Base-by-base conservation (phyloP, 805 yeast genomes). In the Kregervanrija pseudodelftensis region DNA sequence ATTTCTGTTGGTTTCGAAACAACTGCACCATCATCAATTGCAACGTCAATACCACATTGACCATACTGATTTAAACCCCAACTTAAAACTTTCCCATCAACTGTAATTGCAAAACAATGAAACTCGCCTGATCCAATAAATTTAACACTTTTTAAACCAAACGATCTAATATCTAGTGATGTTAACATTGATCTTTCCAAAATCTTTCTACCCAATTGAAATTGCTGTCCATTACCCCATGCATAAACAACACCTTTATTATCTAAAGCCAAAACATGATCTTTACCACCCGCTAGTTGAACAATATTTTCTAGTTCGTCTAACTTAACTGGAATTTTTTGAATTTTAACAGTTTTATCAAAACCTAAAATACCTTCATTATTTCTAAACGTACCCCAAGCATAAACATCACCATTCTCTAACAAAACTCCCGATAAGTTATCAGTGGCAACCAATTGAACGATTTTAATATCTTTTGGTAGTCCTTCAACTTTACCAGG, bases 11-110 rank as follows among this genome's bases (percentile, higher is more conserved):
- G 98, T 42, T 72, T 77, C 9, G 80, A 68, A 38, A 93, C 79
- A 45, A 86, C 73, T 2, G 93, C 85, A 16, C 95, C 96, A 64
- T 88, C 96, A 57, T 84, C 93, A 44, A 85, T 76, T 41, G 78
- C 79, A 33, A 82, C 81, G 12, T 85, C 72, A 17, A 82, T 71
- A 46, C 96, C 98, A 70, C 97, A 88, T 67, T 93, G 99, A 16
- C 98, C 98, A 60, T 79, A 93, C 65, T 93, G 97, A 62, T 93
- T 93, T 57, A 93, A 73, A 8, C 99, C 99, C 99, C 99, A 93
- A 9, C 93, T 74, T 50, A 75, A 74, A 1, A 93, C 88, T 33
- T 73, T 73, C 36, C 84, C 87, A 33, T 79, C 76, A 11, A 72
- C 68, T 48, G 85, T 84, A 49, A 93, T 76, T 5, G 99, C 99